Base-by-base conservation (phyloP, 2,329 filamentous ascomycete species). In the Neofusicoccum parvum region DNA sequence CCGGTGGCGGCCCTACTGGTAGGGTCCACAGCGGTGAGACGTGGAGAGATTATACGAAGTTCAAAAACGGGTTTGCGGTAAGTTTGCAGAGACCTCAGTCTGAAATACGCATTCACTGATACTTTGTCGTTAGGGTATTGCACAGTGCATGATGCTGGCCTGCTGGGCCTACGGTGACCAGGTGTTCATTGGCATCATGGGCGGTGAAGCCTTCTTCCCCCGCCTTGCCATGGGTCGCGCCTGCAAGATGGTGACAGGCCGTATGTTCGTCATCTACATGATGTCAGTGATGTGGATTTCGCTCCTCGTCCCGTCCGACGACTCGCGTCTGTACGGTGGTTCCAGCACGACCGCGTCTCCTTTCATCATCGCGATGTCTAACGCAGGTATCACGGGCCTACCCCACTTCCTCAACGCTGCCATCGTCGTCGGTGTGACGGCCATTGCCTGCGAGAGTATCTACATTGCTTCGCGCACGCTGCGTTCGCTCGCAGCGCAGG, bases 241-340 rank as follows among this genome's bases (percentile, higher is more conserved):
- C 27, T 76, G 76, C 32, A 76, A 76, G 48, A 73, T 77, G 17
- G 76, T 80, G 12, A 78, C 76, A 34, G 74, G 75, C 53, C 75
- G 78, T 5, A 76, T 80, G 58, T 72, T 71, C 5, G 71, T 78
- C 50, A 79, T 80, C 71, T 80, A 79, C 65, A 68, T 77, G 66
- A 49, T 70, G 45, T 69, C 67, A 49, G 68, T 75, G 11, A 65
- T 74, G 27, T 72, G 74, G 36, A 72, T 76, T 36, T 60, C 56
- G 10, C 60, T 70, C 32, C 59, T 70, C 17, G 66, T 70, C 7
- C 66, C 69, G 4, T 48, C 51, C 45, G 49, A 41, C 5, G 63
- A 65, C 20, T 12, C 46, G 12, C 54, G 64, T 39, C 49, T 66
- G 17, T 60, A 58, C 60, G 75, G 75, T 15, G 72, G 71, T 9